Conservation (phyloP, 225 moss, liverwort and hornwort species). For the Sphagnum tenellum region DNA sequence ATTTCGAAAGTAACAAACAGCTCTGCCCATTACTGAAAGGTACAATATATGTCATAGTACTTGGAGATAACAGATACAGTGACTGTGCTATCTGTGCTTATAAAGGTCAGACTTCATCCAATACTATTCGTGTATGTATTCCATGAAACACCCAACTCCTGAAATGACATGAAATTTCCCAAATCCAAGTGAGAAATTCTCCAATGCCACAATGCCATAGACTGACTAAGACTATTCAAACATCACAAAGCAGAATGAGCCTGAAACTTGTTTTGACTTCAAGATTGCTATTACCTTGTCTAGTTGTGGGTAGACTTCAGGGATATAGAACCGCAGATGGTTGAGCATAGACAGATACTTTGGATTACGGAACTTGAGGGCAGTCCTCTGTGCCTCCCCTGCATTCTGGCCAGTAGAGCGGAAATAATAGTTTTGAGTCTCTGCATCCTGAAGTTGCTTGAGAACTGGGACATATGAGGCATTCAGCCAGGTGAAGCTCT, state of each 20-base stretch:
- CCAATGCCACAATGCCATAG: background rate
- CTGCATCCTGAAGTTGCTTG: conserved; percentile 67
- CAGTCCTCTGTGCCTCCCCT: conserved; percentile 4
- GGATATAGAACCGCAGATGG: conserved; percentile 50
- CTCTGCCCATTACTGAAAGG: too few species aligned
- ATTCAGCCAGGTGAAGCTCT: conserved; percentile 75
- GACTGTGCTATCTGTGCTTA: too few species aligned
- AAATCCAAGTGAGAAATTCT: too few species aligned
- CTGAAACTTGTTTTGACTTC: too few species aligned
- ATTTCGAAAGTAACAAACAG: too few species aligned
- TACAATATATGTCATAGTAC: too few species aligned
- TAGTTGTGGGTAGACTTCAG: conserved; percentile 39
- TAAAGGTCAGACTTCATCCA: too few species aligned
- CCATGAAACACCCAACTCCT: too few species aligned
- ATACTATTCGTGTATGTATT: too few species aligned
- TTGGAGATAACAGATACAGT: too few species aligned
- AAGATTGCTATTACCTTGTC: conserved; percentile 21
- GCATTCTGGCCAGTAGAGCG: conserved; percentile 29
- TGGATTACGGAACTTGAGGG: conserved; percentile 74
- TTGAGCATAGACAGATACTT: conserved; percentile 57
- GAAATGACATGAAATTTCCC: background rate
- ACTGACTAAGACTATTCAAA: background rate
- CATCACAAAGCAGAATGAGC: background rate
- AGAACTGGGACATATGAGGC: conserved; percentile 72
- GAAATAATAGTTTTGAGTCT: conserved; percentile 72